phyloP scores from a whole-genome alignment of 2,329 filamentous ascomycete genomes.

The Colletotrichum navitas region DNA sequence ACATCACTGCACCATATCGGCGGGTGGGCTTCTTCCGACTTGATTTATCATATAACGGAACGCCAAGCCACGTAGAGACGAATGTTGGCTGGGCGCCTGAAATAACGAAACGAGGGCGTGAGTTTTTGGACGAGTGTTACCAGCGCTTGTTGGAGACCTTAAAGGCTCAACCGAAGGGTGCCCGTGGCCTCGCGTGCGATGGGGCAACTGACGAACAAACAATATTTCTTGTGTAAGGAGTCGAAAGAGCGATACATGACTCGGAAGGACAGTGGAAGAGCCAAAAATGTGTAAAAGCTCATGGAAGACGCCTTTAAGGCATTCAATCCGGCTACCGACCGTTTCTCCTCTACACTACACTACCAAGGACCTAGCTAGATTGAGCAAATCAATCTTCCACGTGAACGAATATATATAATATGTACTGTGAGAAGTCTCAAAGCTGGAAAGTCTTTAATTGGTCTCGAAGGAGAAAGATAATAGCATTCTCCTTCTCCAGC shows the following conservation, averaged over 20 bases:
- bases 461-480: too few relatives aligned
- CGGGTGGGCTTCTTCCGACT: not conserved
- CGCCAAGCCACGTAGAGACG: not conserved
- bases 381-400: too few relatives aligned
- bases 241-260: not conserved
- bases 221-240: not conserved
- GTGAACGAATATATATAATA: too few relatives aligned
- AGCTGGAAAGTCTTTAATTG: too few relatives aligned
- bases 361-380: too few relatives aligned
- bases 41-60: not conserved
- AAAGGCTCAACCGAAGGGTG: not conserved
- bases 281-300: rapidly evolving
- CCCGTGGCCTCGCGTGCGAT: not conserved
- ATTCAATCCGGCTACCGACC: too few relatives aligned
- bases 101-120: not conserved
- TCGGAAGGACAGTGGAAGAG: not conserved
- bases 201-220: not conserved
- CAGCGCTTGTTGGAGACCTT: not conserved
- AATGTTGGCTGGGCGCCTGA: not conserved
- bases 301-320: too few relatives aligned
- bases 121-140: not conserved
- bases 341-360: too few relatives aligned
- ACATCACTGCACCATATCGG: not conserved
- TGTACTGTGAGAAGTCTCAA: too few relatives aligned
- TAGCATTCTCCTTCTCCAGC: too few relatives aligned